phyloP scores from a whole-genome alignment of 306 rosid species.

The Sesbania bispinosa region DNA sequence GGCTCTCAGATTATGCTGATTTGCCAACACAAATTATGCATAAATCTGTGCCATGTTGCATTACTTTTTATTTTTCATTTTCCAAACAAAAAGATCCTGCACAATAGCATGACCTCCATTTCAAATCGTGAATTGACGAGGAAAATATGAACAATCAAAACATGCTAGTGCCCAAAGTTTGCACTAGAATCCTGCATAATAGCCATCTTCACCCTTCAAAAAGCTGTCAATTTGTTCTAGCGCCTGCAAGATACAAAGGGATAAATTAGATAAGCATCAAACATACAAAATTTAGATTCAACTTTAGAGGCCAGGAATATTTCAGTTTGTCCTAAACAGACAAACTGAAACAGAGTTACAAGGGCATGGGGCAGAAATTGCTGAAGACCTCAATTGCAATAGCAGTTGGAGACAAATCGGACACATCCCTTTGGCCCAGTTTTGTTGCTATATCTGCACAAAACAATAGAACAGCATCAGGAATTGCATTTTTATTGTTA shows the following conservation, averaged over 20 bases:
- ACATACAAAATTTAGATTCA: background rate
- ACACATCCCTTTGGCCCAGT: conserved; percentile 55
- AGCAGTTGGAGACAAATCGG: conserved; percentile 63
- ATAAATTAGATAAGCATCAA: background rate
- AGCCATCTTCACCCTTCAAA: conserved; percentile 47
- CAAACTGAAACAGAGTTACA: background rate
- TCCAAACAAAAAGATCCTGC: conserved; percentile 25
- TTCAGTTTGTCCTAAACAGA: background rate
- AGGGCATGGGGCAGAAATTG: conserved; percentile 23
- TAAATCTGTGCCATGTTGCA: conserved; percentile 18
- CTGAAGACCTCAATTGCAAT: conserved; percentile 82
- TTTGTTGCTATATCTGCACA: conserved; percentile 74
- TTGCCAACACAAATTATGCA: conserved; percentile 22
- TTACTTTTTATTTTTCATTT: background rate
- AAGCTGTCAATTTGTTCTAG: conserved; percentile 66
- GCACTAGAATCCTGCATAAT: conserved; percentile 30
- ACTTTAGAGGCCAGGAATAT: background rate
- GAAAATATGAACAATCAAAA: conserved; percentile 13
- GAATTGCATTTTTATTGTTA: background rate
- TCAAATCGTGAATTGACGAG: conserved; percentile 3
- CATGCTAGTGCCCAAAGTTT: background rate
- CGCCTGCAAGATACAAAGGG: conserved; percentile 50
- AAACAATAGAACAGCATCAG: background rate
- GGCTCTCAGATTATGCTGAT: conserved; percentile 2
- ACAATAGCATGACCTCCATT: conserved; percentile 21